A percentile compares a stretch with the other conserved stretches of the same genome.
phyloP scores from a whole-genome alignment of 2,329 filamentous ascomycete genomes.

The Colletotrichum cordylinicola region DNA sequence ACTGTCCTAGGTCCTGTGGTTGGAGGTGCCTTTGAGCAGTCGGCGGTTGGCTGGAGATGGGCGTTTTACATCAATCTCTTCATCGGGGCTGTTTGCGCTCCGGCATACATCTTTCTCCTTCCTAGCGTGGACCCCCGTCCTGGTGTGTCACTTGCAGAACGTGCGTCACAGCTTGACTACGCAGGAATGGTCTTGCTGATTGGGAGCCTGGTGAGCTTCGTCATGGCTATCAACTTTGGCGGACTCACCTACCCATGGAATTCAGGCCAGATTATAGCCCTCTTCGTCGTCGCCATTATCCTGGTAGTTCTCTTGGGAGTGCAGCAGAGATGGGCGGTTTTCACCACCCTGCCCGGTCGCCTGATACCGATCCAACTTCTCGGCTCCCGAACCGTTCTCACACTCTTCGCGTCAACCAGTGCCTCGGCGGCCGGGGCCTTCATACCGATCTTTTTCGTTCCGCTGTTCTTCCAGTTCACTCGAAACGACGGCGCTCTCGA shows the following conservation, averaged over 20 bases:
- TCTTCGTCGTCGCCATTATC: slow-evolving; percentile 47
- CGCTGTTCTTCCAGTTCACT: not conserved
- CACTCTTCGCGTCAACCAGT: not conserved
- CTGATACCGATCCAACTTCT: not conserved
- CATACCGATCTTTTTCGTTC: not conserved
- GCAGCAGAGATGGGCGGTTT: slow-evolving; percentile 20
- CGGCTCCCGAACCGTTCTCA: not conserved
- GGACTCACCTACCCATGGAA: slow-evolving; percentile 54
- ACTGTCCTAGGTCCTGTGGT: slow-evolving; percentile 45
- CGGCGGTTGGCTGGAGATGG: slow-evolving; percentile 44
- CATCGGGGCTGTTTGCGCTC: slow-evolving; percentile 39
- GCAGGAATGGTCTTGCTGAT: slow-evolving; percentile 47
- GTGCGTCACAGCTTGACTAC: slow-evolving; percentile 45
- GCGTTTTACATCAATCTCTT: slow-evolving; percentile 59
- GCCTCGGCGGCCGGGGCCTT: not conserved
- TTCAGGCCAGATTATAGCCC: slow-evolving; percentile 44
- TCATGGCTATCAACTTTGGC: slow-evolving; percentile 57
- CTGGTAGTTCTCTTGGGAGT: slow-evolving; percentile 16
- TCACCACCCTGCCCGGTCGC: not conserved
- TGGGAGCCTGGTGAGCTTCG: slow-evolving; percentile 42
- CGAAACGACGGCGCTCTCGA: not conserved
- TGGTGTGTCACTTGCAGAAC: slow-evolving; percentile 26
- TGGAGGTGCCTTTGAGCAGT: slow-evolving; percentile 46
- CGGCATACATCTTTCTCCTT: slow-evolving; percentile 32
- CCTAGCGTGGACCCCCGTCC: slow-evolving; percentile 25